Conservation (phyloP, 371 early-diverging fungal genomes). For the Quaeritorhiza haematococci region DNA sequence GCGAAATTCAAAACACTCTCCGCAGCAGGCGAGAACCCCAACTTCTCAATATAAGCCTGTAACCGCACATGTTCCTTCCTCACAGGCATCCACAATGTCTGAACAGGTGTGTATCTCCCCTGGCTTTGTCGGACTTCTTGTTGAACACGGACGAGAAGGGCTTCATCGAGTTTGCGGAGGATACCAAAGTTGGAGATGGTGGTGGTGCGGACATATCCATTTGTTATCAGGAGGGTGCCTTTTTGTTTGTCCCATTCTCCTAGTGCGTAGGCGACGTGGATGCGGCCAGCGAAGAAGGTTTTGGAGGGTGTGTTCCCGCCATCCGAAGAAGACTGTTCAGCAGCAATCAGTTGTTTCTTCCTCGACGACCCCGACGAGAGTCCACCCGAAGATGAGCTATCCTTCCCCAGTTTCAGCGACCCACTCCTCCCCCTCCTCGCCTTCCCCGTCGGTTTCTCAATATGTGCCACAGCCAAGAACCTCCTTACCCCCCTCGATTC, state of each 20-base stretch:
- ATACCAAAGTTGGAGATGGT: conserved; percentile 10
- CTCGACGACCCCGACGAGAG: no score
- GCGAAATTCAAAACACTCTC: no score
- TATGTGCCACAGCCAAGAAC: conserved; percentile 5
- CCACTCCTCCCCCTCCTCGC: no score
- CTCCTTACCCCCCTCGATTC: background rate
- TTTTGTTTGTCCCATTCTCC: conserved; percentile 7
- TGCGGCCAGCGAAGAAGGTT: background rate
- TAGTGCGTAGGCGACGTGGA: conserved; percentile 11
- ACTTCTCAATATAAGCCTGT: conserved; percentile 3
- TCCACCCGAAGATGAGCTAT: no score
- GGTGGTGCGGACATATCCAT: conserved; percentile 13
- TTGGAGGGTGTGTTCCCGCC: background rate
- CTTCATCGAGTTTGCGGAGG: conserved; percentile 13
- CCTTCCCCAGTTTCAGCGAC: no score
- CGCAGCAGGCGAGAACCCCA: conserved; percentile 14
- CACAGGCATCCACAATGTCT: conserved; percentile 1
- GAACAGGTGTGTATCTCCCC: background rate
- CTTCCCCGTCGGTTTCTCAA: background rate
- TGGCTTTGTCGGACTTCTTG: background rate
- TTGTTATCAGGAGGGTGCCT: conserved; percentile 5
- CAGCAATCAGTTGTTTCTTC: background rate
- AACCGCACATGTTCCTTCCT: conserved; percentile 12
- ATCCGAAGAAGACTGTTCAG: background rate
- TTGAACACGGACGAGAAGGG: conserved; percentile 4